Evolutionary conservation across 768 basidiomycete genomes (phyloP).

Genomic region (Agaricus sinodeliciosus): DNA sequence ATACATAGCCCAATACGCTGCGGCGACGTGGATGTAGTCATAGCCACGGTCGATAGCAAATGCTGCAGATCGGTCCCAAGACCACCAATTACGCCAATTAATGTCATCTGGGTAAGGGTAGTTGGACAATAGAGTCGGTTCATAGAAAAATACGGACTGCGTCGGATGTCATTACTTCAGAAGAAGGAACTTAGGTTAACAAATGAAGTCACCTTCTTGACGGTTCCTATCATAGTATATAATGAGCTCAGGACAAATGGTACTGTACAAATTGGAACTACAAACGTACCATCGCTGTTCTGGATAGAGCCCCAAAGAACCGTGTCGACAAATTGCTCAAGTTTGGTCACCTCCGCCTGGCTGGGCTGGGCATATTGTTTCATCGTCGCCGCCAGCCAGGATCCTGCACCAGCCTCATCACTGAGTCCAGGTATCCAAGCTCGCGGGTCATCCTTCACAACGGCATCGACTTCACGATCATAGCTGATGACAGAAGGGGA

Average conservation of each 20-base stretch:
- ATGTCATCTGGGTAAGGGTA: slow-evolving; percentile 44
- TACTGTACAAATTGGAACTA: background rate
- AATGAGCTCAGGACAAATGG: background rate
- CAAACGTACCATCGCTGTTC: slow-evolving; percentile 33
- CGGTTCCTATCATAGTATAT: slow-evolving; percentile 29
- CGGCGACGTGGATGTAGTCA: slow-evolving; percentile 43
- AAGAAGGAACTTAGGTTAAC: background rate
- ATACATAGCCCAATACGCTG: slow-evolving; percentile 51
- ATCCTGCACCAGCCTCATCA: slow-evolving; percentile 55
- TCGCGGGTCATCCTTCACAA: slow-evolving; percentile 43
- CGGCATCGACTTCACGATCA: slow-evolving; percentile 42
- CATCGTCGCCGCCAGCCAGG: slow-evolving; percentile 50
- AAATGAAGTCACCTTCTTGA: slow-evolving; percentile 38
- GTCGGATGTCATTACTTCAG: background rate
- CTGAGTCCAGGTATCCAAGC: slow-evolving; percentile 57
- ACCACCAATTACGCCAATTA: slow-evolving; percentile 52
- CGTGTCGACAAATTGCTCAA: slow-evolving; percentile 41
- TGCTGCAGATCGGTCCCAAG: slow-evolving; percentile 43
- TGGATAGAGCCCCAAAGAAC: slow-evolving; percentile 46
- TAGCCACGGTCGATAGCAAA: slow-evolving; percentile 46
- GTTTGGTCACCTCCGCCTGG: slow-evolving; percentile 44
- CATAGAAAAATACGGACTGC: slow-evolving; percentile 46
- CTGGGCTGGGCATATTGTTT: slow-evolving; percentile 51
- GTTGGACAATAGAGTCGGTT: slow-evolving; percentile 35
- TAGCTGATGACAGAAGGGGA: slow-evolving; percentile 51